A percentile compares a stretch with the other conserved stretches of the same genome.
phyloP scores from a whole-genome alignment of 345 rosid genomes.

The Bruguiera sexangula region DNA sequence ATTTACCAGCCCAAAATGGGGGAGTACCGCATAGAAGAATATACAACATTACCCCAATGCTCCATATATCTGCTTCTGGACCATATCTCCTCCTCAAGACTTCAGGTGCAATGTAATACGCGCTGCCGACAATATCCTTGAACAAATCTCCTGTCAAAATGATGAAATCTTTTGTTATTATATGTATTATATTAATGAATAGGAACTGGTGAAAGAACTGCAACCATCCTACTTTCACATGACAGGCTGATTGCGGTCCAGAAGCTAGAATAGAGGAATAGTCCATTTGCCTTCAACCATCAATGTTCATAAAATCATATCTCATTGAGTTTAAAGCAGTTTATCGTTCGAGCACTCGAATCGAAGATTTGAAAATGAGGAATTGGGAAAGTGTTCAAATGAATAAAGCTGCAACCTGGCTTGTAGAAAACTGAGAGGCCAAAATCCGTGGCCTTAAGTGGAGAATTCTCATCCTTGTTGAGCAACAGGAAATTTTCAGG shows the following conservation, averaged over 20 bases:
- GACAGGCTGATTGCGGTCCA: too few species aligned
- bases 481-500: constrained; percentile 87
- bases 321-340: neutral
- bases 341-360: too few species aligned
- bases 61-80: constrained; percentile 76
- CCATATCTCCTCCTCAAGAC: constrained; percentile 87
- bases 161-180: neutral
- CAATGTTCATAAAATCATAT: too few species aligned
- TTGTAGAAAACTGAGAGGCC: constrained; percentile 89
- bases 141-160: constrained; percentile 52
- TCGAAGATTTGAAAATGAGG: neutral
- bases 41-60: constrained; percentile 75
- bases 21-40: constrained; percentile 90
- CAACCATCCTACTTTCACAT: too few species aligned
- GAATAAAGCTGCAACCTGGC: constrained; percentile 43
- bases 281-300: too few species aligned
- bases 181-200: too few species aligned
- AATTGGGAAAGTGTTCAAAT: neutral
- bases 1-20: constrained; percentile 91
- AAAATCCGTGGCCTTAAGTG: constrained; percentile 92
- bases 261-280: too few species aligned
- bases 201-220: too few species aligned
- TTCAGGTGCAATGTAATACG: constrained; percentile 91
- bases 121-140: constrained; percentile 70
- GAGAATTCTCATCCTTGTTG: constrained; percentile 69